Evolutionary conservation across 371 early-diverging fungal genomes (phyloP).

Genomic region (Mortierella sp.): DNA sequence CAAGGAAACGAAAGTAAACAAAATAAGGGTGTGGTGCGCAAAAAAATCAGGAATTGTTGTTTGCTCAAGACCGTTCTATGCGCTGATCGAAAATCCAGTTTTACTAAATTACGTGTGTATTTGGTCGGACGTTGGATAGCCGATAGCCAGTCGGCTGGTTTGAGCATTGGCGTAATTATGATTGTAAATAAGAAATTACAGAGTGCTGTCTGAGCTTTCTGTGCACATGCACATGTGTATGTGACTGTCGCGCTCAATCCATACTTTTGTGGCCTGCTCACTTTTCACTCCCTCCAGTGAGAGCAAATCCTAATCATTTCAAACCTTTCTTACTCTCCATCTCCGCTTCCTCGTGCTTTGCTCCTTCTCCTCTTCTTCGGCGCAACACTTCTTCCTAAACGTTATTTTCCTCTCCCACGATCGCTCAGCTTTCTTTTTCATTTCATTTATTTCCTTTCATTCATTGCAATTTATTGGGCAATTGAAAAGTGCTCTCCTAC

Average conservation of each 20-base stretch:
- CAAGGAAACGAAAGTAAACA: too few relatives aligned
- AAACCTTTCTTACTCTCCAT: background rate
- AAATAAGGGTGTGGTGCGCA: too few relatives aligned
- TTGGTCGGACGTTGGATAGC: background rate
- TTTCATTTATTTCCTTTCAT: background rate
- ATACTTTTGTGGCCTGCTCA: background rate
- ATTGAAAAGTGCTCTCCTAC: background rate
- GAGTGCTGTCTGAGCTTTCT: background rate
- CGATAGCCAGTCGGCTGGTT: background rate
- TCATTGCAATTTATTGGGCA: background rate
- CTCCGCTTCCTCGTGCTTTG: background rate
- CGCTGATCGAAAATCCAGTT: too few relatives aligned
- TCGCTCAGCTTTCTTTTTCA: background rate
- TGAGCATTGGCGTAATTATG: background rate
- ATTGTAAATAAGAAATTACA: background rate
- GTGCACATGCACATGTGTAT: constrained; percentile 6
- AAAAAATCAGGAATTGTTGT: too few relatives aligned
- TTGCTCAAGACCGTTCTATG: background rate
- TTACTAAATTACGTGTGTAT: background rate
- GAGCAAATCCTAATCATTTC: background rate
- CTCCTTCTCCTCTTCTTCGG: background rate
- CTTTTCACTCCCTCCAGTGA: background rate
- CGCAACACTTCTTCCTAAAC: background rate
- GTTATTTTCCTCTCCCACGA: background rate
- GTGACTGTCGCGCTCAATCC: too few relatives aligned